These are phyloP conservation scores for Colletotrichum graminicola DNA, from an alignment of 2,329 filamentous ascomycete species.

Conservation along the genomic window DNA sequence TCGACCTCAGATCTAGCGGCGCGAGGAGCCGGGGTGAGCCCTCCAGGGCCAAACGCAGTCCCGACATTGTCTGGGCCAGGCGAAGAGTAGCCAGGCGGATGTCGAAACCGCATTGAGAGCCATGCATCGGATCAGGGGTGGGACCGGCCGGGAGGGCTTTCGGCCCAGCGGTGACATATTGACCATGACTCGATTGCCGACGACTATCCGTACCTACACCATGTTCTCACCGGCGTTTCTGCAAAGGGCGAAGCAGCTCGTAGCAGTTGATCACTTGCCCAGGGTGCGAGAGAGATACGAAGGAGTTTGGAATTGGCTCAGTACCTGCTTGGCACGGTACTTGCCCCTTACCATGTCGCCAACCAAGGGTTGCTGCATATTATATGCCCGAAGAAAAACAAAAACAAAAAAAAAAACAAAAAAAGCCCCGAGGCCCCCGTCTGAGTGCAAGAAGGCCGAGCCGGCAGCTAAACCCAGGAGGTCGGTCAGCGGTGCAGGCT, in stretches of 20 bases:
- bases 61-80: conserved; percentile 10
- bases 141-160: too few relatives aligned
- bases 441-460: not conserved
- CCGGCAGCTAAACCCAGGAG: conserved; percentile 6
- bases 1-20: not conserved
- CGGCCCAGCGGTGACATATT: not conserved
- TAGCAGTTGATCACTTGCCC: not conserved
- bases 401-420: not conserved
- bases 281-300: too few relatives aligned
- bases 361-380: not conserved
- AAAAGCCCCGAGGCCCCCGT: conserved; percentile 17
- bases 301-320: not conserved
- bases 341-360: conserved; percentile 7
- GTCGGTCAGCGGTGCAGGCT: not conserved
- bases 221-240: not conserved
- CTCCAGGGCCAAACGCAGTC: conserved; percentile 9
- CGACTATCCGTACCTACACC: not conserved
- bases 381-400: too few relatives aligned
- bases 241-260: not conserved
- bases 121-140: not conserved
- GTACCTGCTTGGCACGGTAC: conserved; percentile 2
- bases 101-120: conserved; percentile 17
- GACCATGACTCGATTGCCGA: not conserved
- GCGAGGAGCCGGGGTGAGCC: conserved; percentile 27
- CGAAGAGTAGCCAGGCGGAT: conserved; percentile 3